These are phyloP conservation scores for Leptographium procerum DNA, from an alignment of 2,329 filamentous ascomycete species.

Conservation along the genomic window DNA sequence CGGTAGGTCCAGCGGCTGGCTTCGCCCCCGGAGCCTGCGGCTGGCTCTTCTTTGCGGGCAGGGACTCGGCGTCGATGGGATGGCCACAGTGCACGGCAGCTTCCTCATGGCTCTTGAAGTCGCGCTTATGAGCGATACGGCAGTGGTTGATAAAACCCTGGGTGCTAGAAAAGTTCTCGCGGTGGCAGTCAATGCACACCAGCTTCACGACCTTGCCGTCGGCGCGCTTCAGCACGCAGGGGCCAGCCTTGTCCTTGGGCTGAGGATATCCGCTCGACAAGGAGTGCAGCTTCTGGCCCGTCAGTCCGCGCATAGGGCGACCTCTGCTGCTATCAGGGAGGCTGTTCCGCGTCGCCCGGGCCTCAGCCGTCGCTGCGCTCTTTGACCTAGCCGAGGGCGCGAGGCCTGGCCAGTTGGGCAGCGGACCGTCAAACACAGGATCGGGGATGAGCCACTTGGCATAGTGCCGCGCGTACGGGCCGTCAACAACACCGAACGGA, in stretches of 20 bases:
- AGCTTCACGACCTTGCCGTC: constrained; percentile 83
- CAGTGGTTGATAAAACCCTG: constrained; percentile 99
- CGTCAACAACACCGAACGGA: constrained; percentile 82
- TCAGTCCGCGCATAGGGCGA: constrained; percentile 34
- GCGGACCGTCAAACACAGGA: constrained; percentile 66
- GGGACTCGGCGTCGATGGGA: constrained; percentile 60
- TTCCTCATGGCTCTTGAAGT: constrained; percentile 93
- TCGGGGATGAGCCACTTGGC: constrained; percentile 91
- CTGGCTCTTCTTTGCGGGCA: constrained; percentile 17
- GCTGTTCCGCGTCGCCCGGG: constrained; percentile 69
- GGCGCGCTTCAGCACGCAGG: constrained; percentile 73
- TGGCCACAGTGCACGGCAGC: constrained; percentile 82
- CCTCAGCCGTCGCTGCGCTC: constrained; percentile 45
- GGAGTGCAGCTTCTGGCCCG: constrained; percentile 55
- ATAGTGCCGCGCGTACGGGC: constrained; percentile 89
- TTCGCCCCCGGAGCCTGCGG: not conserved
- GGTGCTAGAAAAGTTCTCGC: constrained; percentile 88
- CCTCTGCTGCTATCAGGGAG: constrained; percentile 47
- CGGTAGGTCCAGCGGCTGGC: not conserved
- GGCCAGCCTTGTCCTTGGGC: constrained; percentile 71
- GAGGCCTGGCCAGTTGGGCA: constrained; percentile 33
- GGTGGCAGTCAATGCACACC: constrained; percentile 76
- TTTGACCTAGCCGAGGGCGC: constrained; percentile 26
- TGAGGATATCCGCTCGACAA: constrained; percentile 60
- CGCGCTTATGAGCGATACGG: constrained; percentile 84